Percentiles rank a stretch among this genome's conserved stretches.
phyloP scores from a whole-genome alignment of 139 green algal genomes.

The Closterium sp. region DNA sequence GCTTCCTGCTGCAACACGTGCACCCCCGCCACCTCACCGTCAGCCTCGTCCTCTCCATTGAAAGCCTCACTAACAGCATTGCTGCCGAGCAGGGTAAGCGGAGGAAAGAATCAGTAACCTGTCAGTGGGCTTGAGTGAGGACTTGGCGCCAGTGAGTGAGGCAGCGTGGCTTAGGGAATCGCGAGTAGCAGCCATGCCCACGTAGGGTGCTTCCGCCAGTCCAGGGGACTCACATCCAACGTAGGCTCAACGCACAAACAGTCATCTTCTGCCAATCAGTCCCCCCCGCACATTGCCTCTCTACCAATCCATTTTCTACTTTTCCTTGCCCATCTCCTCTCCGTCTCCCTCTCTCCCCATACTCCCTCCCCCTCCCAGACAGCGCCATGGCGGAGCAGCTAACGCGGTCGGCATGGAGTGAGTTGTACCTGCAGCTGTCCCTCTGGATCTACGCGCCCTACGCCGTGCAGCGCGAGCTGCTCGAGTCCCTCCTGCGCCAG shows the following conservation, averaged over 20 bases:
- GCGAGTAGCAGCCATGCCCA: no score
- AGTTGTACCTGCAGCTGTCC: conserved; percentile 13
- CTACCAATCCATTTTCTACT: not conserved
- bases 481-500: conserved; percentile 8
- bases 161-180: no score
- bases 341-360: not conserved
- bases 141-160: no score
- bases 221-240: no score
- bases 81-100: conserved; percentile 5
- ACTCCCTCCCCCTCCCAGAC: not conserved
- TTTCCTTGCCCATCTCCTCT: not conserved
- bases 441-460: conserved; percentile 37
- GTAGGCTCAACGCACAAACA: no score
- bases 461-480: conserved; percentile 20
- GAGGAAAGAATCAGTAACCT: no score
- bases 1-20: conserved; percentile 33
- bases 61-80: conserved; percentile 24
- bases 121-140: no score
- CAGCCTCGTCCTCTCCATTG: conserved; percentile 11
- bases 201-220: no score
- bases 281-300: no score
- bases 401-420: not conserved
- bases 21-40: conserved; percentile 40
- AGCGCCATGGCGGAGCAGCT: not conserved
- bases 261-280: no score